Conservation (phyloP, 2,329 filamentous ascomycete species). For the Talaromyces amestolkiae region DNA sequence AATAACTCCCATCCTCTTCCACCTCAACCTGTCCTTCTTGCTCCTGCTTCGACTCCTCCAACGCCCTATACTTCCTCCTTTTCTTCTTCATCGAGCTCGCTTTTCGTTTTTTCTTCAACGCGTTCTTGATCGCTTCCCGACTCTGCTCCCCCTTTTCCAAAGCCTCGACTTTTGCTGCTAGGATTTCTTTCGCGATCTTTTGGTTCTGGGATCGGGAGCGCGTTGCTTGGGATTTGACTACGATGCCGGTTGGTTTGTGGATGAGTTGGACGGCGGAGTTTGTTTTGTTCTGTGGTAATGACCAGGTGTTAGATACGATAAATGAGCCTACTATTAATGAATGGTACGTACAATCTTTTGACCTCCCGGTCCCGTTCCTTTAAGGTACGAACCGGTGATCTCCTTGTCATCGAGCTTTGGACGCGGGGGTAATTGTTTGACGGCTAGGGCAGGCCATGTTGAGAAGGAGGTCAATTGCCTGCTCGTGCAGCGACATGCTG, state of each 20-base stretch:
- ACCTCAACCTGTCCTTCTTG: slow-evolving; percentile 16
- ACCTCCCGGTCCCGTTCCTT: slow-evolving; percentile 86
- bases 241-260: slow-evolving; percentile 84
- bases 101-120: slow-evolving; percentile 67
- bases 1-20: slow-evolving; percentile 1
- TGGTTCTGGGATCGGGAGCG: slow-evolving; percentile 83
- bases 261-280: slow-evolving; percentile 90
- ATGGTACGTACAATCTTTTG: slow-evolving; percentile 74
- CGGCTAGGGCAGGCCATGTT: slow-evolving; percentile 1
- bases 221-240: slow-evolving; percentile 91
- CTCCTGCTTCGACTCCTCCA: slow-evolving; percentile 31
- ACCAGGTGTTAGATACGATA: not conserved
- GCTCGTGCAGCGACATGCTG: not conserved
- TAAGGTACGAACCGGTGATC: slow-evolving; percentile 80
- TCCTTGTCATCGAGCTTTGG: slow-evolving; percentile 73
- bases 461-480: slow-evolving; percentile 7
- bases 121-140: slow-evolving; percentile 76
- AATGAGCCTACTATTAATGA: too few relatives aligned
- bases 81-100: slow-evolving; percentile 46
- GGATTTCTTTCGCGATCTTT: slow-evolving; percentile 73
- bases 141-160: slow-evolving; percentile 70
- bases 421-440: slow-evolving; percentile 70
- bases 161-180: slow-evolving; percentile 76
- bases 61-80: slow-evolving; percentile 43
- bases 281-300: slow-evolving; percentile 73